phyloP scores from a whole-genome alignment of 768 basidiomycete species.

The Russula emetica region DNA sequence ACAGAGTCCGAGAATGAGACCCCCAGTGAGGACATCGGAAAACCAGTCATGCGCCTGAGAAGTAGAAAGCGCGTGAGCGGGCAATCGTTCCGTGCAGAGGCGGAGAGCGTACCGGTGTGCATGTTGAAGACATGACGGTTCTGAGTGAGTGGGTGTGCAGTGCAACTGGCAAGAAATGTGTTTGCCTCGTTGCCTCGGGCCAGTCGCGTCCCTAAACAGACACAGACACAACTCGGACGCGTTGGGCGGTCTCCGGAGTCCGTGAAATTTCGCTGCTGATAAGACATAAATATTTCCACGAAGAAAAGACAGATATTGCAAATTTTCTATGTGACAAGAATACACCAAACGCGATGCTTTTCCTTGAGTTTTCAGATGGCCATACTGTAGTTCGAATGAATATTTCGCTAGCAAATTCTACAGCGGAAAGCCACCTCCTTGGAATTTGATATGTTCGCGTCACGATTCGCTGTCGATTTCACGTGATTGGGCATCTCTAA shows the following conservation, averaged over 20 bases:
- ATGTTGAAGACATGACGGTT: conserved; percentile 24
- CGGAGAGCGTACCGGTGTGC: conserved; percentile 17
- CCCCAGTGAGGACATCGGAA: conserved; percentile 25
- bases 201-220: not conserved
- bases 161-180: not conserved
- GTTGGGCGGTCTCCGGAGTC: conserved; percentile 1
- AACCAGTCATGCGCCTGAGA: conserved; percentile 28
- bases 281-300: not conserved
- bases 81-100: not conserved
- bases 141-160: not conserved
- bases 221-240: not conserved
- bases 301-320: not conserved
- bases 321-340: too few species aligned
- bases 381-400: too few species aligned
- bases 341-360: too few species aligned
- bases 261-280: not conserved
- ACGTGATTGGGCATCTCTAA: conserved; percentile 20
- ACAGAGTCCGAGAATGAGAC: conserved; percentile 28
- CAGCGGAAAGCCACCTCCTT: too few species aligned
- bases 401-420: too few species aligned
- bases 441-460: not conserved
- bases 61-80: not conserved
- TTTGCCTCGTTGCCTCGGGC: not conserved
- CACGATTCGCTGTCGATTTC: not conserved
- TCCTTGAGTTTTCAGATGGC: too few species aligned